Base-by-base conservation (phyloP, 2,329 filamentous ascomycete species). In the Orbilia javanica region DNA sequence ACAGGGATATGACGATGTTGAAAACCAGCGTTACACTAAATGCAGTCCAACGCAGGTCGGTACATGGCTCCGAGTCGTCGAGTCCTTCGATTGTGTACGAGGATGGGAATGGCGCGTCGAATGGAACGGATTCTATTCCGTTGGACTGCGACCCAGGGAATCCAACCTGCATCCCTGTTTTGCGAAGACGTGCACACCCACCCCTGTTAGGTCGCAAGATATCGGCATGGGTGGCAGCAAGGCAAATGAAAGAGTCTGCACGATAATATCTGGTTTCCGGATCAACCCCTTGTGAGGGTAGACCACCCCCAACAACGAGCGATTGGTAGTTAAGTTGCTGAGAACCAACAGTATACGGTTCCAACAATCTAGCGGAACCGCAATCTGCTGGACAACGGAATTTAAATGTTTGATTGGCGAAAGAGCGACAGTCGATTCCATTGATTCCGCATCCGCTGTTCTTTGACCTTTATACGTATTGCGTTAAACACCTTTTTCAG, bases 101-200 rank as follows among this genome's bases (percentile, higher is more conserved):
- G 31, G 93, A 90, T 0, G 96, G 96, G 82, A 99, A 99, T 80
- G 93, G 93, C 0, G 93, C 95, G 79, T 94, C 89, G 83, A 99
- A 99, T 3, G 85, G 88, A 67, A 93, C 86, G 79, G 93, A 97
- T 29, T 86, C 85, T 79, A 98, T 93, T 65, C 91, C 93, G 82
- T 96, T 87, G n/a, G 87, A 87, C 57, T 88, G 88, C 8, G 90
- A 90, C 48, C 88, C 87, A 48, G 87, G 84, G 82, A 90, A 97
- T 60, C 88, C 85, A 68, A 87, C 85, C 70, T 89, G 88, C 68
- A 90, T 87, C 22, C 94, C 94, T 22, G 92, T 87, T 42, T 96
- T 87, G 67, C 89, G 88, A 34, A 96, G 88, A 2, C 96, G 92
- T 72, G 94, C 94, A 81, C 94, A 97, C 0, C 94, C 94, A 42